These are phyloP conservation scores for Alectoria sarmentosa DNA, from an alignment of 495 filamentous ascomycete genomes.

Conservation along the genomic window DNA sequence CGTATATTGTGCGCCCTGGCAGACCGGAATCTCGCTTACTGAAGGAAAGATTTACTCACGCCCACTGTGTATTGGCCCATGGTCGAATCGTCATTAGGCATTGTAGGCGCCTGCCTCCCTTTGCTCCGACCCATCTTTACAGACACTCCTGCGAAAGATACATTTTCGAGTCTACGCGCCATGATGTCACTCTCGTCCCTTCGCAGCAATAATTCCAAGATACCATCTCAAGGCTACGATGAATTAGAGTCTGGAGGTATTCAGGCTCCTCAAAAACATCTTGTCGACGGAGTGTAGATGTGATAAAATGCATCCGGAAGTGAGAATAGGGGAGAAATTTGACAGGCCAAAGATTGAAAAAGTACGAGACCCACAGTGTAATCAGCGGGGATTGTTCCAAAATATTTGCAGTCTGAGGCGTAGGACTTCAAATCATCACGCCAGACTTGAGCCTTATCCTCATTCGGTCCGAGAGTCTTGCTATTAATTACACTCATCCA, in stretches of 20 bases:
- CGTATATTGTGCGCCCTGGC: not conserved
- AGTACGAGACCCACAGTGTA: too few relatives aligned
- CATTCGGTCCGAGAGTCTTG: too few relatives aligned
- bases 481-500: too few relatives aligned
- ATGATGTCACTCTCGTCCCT: not conserved
- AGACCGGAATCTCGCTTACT: not conserved
- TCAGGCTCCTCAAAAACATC: not conserved
- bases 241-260: not conserved
- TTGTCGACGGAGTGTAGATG: not conserved
- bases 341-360: too few relatives aligned
- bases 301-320: not conserved
- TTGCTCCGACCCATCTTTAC: constrained; percentile 8
- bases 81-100: constrained; percentile 13
- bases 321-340: not conserved
- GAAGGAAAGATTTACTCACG: not conserved
- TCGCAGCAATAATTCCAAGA: not conserved
- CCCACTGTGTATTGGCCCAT: constrained; percentile 16
- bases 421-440: too few relatives aligned
- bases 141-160: not conserved
- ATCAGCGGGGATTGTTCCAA: too few relatives aligned
- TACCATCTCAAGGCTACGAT: not conserved
- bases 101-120: constrained; percentile 15
- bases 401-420: too few relatives aligned
- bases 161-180: not conserved
- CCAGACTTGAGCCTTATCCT: too few relatives aligned